Percentiles rank a stretch among this genome's conserved stretches.
These are phyloP conservation scores for Aquilaria malaccensis DNA, from an alignment of 345 rosid genomes.

Conservation along the genomic window DNA sequence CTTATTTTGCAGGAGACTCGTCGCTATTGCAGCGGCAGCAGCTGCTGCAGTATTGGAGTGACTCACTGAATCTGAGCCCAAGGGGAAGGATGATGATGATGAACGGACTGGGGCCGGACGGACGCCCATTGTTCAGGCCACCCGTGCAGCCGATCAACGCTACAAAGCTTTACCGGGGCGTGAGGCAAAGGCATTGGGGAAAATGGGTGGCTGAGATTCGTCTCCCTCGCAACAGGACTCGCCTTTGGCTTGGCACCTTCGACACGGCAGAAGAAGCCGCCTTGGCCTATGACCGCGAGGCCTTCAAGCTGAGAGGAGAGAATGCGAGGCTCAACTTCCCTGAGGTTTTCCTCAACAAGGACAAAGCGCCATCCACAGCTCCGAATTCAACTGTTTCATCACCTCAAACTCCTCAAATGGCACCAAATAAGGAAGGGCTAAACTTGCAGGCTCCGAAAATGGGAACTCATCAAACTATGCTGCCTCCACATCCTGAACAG, in stretches of 20 bases:
- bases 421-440: slow-evolving; percentile 15
- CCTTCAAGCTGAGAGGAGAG: slow-evolving; percentile 79
- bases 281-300: slow-evolving; percentile 87
- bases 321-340: slow-evolving; percentile 88
- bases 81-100: slow-evolving; percentile 78
- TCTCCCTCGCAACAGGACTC: slow-evolving; percentile 80
- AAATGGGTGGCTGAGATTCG: slow-evolving; percentile 99
- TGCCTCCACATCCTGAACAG: slow-evolving; percentile 11
- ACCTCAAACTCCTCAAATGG: slow-evolving; percentile 19
- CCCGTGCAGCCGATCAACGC: slow-evolving; percentile 60
- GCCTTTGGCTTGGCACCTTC: slow-evolving; percentile 96
- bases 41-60: slow-evolving; percentile 56
- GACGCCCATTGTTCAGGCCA: slow-evolving; percentile 43
- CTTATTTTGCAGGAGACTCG: slow-evolving; percentile 23
- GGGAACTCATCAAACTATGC: background rate
- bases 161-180: slow-evolving; percentile 85
- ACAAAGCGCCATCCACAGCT: slow-evolving; percentile 22
- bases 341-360: slow-evolving; percentile 61
- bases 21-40: slow-evolving; percentile 45
- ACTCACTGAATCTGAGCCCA: slow-evolving; percentile 59
- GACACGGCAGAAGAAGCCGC: slow-evolving; percentile 94
- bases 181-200: slow-evolving; percentile 95
- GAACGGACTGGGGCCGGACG: slow-evolving; percentile 58
- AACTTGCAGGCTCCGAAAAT: slow-evolving; percentile 7
- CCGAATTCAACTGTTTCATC: slow-evolving; percentile 27